Percentiles rank a stretch among this genome's conserved stretches.
Evolutionary conservation across 106 monocot species (phyloP).

Genomic region (Dendrobium huoshanense): DNA sequence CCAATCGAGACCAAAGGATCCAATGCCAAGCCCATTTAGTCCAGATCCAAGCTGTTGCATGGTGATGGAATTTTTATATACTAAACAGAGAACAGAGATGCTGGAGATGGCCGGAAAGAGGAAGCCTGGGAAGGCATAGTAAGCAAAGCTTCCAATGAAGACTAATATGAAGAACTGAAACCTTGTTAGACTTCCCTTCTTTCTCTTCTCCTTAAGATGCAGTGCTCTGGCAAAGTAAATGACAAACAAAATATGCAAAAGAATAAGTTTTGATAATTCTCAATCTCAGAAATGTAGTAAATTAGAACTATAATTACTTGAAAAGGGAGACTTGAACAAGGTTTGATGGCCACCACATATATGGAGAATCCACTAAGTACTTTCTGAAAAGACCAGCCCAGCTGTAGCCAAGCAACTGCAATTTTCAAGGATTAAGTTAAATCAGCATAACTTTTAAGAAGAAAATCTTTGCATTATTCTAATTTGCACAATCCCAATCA

Average conservation of each 20-base stretch:
- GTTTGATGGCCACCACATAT: conserved; percentile 58
- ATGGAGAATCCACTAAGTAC: conserved; percentile 38
- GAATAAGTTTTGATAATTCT: background rate
- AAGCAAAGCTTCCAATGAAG: conserved; percentile 31
- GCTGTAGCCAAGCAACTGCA: conserved; percentile 45
- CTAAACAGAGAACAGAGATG: conserved; percentile 34
- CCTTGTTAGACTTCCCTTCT: conserved; percentile 29
- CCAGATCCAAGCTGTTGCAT: conserved; percentile 53
- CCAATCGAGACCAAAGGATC: conserved; percentile 50
- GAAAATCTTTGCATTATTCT: background rate
- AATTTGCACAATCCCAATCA: background rate
- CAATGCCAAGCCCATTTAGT: conserved; percentile 38
- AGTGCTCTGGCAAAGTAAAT: conserved; percentile 18
- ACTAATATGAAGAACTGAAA: conserved; percentile 42
- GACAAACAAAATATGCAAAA: background rate
- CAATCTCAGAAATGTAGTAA: background rate
- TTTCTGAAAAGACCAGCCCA: conserved; percentile 43
- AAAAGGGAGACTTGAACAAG: conserved; percentile 50
- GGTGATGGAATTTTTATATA: conserved; percentile 34
- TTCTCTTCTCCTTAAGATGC: conserved; percentile 36
- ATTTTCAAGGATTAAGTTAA: background rate
- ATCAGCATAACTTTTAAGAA: background rate
- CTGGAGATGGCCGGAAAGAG: conserved; percentile 40
- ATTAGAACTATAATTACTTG: conserved; percentile 12
- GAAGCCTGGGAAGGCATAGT: conserved; percentile 37